Conservation (phyloP, 164 flowering plant species). For the Nymphaea colorata region DNA sequence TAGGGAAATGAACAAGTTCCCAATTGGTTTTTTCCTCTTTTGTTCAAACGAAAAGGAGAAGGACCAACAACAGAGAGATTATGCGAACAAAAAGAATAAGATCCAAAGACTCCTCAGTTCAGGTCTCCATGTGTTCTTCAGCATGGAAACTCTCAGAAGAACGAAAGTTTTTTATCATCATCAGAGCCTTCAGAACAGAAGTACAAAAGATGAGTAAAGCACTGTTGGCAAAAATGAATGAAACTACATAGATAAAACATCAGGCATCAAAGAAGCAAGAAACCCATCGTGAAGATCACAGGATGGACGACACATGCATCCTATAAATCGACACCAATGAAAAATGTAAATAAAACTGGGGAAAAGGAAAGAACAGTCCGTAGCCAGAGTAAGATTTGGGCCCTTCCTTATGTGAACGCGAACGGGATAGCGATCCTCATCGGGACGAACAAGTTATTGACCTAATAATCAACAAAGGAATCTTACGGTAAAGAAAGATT, state of each 20-base stretch:
- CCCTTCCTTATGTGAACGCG: too few relatives aligned
- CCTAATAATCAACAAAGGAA: too few relatives aligned
- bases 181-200: constrained; percentile 2
- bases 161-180: constrained; percentile 14
- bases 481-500: too few relatives aligned
- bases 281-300: not conserved
- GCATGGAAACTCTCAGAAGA: constrained; percentile 9
- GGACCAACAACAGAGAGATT: not conserved
- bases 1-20: too few relatives aligned
- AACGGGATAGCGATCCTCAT: too few relatives aligned
- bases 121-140: constrained; percentile 12
- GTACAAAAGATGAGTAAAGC: not conserved
- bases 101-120: constrained; percentile 12
- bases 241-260: not conserved
- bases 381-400: too few relatives aligned
- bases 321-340: not conserved
- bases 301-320: not conserved
- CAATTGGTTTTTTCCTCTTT: too few relatives aligned
- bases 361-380: too few relatives aligned
- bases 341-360: not conserved
- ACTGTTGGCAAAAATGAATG: not conserved
- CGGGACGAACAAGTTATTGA: too few relatives aligned
- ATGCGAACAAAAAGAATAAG: not conserved
- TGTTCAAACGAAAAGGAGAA: too few relatives aligned
- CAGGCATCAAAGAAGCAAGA: not conserved